These are phyloP conservation scores for Agroathelia rolfsii DNA, from an alignment of 1,284 basidiomycete species.

Conservation along the genomic window DNA sequence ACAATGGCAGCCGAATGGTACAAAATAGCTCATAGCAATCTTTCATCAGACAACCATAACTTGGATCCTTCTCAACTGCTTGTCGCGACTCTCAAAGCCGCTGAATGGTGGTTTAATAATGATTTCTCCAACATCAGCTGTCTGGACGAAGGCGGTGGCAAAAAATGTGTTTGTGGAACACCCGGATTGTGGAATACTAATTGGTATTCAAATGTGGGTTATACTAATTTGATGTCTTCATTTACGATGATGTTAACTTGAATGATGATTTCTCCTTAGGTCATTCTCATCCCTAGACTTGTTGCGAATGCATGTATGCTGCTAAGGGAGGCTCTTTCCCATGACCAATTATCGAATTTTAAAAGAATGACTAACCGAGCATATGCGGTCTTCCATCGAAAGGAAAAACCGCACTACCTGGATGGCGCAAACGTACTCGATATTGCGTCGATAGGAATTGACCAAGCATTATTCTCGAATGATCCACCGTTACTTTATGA, in stretches of 20 bases:
- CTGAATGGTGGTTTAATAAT: slow-evolving; percentile 56
- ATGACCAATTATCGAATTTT: slow-evolving; percentile 35
- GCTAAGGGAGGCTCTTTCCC: slow-evolving; percentile 33
- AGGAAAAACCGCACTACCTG: slow-evolving; percentile 33
- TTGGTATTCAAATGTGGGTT: slow-evolving; percentile 53
- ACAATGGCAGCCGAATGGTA: slow-evolving; percentile 47
- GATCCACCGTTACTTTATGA: slow-evolving; percentile 34
- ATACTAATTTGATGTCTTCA: slow-evolving; percentile 4
- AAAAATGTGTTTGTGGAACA: slow-evolving; percentile 42
- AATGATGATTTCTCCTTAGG: slow-evolving; percentile 20
- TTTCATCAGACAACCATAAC: slow-evolving; percentile 28
- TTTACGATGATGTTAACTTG: neutral
- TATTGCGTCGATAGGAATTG: slow-evolving; percentile 45
- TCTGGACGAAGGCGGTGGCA: slow-evolving; percentile 39
- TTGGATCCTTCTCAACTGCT: slow-evolving; percentile 29
- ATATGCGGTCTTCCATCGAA: slow-evolving; percentile 37
- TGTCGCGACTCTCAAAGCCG: slow-evolving; percentile 34
- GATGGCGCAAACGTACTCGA: slow-evolving; percentile 58
- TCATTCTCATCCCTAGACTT: slow-evolving; percentile 48
- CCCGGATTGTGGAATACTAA: slow-evolving; percentile 59
- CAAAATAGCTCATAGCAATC: no score
- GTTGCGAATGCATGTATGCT: slow-evolving; percentile 50
- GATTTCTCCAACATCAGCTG: slow-evolving; percentile 47
- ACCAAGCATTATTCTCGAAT: slow-evolving; percentile 33
- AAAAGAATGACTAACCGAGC: slow-evolving; percentile 40